phyloP scores from a whole-genome alignment of 2,329 filamentous ascomycete species.

The Aspergillus clavatus region DNA sequence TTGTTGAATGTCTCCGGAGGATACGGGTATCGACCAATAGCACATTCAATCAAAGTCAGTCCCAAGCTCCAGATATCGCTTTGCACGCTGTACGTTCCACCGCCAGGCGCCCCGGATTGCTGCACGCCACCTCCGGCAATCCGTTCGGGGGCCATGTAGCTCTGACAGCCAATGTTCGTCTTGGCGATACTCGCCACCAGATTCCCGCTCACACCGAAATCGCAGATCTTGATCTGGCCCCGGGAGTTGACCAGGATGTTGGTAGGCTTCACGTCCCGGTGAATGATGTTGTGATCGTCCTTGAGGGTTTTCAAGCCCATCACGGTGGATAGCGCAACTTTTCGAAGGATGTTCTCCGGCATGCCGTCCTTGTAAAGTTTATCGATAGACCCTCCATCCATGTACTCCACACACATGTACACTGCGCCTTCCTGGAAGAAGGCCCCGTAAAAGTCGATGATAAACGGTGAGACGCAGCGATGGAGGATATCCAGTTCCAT shows the following conservation, averaged over 20 bases:
- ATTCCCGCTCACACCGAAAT: slow-evolving; percentile 96
- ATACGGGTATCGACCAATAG: slow-evolving; percentile 90
- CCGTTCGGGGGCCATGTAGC: slow-evolving; percentile 96
- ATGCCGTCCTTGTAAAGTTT: slow-evolving; percentile 90
- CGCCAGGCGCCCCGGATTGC: slow-evolving; percentile 62
- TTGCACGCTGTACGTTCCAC: slow-evolving; percentile 93
- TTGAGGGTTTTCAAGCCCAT: slow-evolving; percentile 91
- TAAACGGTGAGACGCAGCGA: slow-evolving; percentile 89
- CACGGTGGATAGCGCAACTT: slow-evolving; percentile 84
- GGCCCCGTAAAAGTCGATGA: slow-evolving; percentile 97
- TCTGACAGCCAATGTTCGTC: slow-evolving; percentile 98
- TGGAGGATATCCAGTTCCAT: slow-evolving; percentile 97
- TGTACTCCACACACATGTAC: slow-evolving; percentile 99
- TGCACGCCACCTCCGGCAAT: slow-evolving; percentile 83
- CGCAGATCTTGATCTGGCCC: slow-evolving; percentile 95
- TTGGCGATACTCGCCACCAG: slow-evolving; percentile 95
- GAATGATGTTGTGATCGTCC: slow-evolving; percentile 98
- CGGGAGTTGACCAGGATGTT: slow-evolving; percentile 89
- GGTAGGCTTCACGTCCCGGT: slow-evolving; percentile 97
- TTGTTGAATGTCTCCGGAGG: slow-evolving; percentile 96
- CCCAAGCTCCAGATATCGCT: slow-evolving; percentile 97
- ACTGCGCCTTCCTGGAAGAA: slow-evolving; percentile 99
- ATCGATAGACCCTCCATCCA: slow-evolving; percentile 97
- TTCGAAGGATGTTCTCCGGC: slow-evolving; percentile 79
- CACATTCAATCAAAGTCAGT: slow-evolving; percentile 91